Evolutionary conservation across 257 asterid species (phyloP).

Genomic region (Fraxinus excelsior): DNA sequence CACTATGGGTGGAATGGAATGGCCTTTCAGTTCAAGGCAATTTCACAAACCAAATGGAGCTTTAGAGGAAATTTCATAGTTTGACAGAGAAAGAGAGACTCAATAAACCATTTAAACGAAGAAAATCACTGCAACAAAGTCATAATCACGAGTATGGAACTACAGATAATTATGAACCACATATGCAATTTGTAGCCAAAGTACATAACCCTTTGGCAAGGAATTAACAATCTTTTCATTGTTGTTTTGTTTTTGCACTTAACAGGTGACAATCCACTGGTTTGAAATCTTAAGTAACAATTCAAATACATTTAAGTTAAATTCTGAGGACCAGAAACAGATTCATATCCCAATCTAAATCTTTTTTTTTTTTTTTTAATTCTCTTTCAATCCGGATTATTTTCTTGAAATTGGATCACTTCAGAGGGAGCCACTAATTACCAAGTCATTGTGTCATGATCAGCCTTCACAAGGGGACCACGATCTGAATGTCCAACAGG

Average conservation of each 20-base stretch:
- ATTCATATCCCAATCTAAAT: not conserved
- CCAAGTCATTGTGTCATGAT: not conserved
- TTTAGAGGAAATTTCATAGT: constrained; percentile 7
- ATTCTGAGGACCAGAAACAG: not conserved
- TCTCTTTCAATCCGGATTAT: not conserved
- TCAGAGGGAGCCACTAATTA: not conserved
- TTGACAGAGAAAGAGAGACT: constrained; percentile 1
- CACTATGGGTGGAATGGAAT: not conserved
- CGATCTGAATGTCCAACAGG: not conserved
- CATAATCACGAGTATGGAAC: not conserved
- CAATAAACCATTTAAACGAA: not conserved
- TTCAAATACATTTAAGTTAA: not conserved
- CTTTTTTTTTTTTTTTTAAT: not conserved
- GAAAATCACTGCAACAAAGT: not conserved
- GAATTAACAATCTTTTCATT: not conserved
- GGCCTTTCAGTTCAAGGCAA: not conserved
- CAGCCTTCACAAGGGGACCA: not conserved
- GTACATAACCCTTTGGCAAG: not conserved
- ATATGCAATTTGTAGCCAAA: not conserved
- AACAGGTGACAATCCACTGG: not conserved
- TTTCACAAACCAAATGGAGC: not conserved
- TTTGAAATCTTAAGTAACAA: not conserved
- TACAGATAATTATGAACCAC: not conserved
- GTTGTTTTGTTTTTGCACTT: not conserved
- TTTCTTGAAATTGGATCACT: not conserved